Evolutionary conservation across 495 filamentous ascomycete genomes (phyloP).

Genomic region (Pseudomonodictys pantanalensis): DNA sequence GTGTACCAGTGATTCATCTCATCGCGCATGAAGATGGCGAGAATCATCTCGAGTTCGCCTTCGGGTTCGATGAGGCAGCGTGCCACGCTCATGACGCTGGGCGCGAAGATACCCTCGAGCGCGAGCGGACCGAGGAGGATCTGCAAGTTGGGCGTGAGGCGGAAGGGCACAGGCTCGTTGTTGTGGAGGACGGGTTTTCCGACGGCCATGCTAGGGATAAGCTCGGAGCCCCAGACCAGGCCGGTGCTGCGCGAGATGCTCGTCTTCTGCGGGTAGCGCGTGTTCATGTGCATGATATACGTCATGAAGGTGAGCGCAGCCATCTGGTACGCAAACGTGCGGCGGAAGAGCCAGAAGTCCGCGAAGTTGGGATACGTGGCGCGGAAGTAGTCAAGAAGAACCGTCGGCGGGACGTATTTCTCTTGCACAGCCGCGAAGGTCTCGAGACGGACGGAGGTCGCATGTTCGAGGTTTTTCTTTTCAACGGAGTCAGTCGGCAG

Average conservation of each 20-base stretch:
- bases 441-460: slow-evolving; percentile 68
- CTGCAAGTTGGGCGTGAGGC: slow-evolving; percentile 93
- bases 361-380: slow-evolving; percentile 81
- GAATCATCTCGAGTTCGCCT: slow-evolving; percentile 83
- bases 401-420: slow-evolving; percentile 75
- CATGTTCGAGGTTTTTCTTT: slow-evolving; percentile 54
- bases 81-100: slow-evolving; percentile 91
- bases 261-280: slow-evolving; percentile 91
- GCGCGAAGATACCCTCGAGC: slow-evolving; percentile 90
- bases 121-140: slow-evolving; percentile 91
- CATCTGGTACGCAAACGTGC: slow-evolving; percentile 93
- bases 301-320: slow-evolving; percentile 98
- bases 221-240: slow-evolving; percentile 93
- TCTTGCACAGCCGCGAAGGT: slow-evolving; percentile 88
- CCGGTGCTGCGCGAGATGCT: slow-evolving; percentile 84
- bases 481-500: slow-evolving; percentile 49
- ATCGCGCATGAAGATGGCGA: slow-evolving; percentile 90
- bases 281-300: slow-evolving; percentile 92
- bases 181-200: slow-evolving; percentile 87
- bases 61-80: slow-evolving; percentile 90
- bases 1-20: slow-evolving; percentile 99
- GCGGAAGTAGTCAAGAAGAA: slow-evolving; percentile 88
- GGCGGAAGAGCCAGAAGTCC: slow-evolving; percentile 97
- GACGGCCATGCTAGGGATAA: slow-evolving; percentile 78
- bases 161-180: slow-evolving; percentile 91